Conservation (phyloP, 305 asterid species). For the Rubia peregrina region DNA sequence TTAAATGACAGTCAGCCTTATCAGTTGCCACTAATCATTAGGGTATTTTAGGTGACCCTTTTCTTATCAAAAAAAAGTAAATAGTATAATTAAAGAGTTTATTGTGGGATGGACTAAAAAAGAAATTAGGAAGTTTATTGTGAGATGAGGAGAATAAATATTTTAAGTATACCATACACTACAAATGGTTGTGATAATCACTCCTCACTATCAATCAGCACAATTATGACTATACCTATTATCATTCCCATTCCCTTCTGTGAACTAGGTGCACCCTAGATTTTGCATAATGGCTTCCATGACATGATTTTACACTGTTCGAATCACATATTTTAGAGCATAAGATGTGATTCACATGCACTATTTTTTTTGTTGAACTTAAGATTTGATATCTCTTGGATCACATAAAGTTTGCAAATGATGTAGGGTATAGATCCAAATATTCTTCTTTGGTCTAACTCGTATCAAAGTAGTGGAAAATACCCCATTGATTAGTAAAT, state of each 20-base stretch:
- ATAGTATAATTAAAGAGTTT: too few relatives aligned
- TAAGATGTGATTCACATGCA: not conserved
- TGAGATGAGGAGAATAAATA: too few relatives aligned
- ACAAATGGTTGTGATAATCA: not conserved
- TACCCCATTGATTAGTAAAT: not conserved
- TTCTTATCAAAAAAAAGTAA: too few relatives aligned
- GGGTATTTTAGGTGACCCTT: too few relatives aligned
- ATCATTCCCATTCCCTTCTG: not conserved
- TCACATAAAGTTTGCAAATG: not conserved
- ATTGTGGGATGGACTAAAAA: not conserved
- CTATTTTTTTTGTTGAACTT: slow-evolving; percentile 3
- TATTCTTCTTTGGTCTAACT: slow-evolving; percentile 1
- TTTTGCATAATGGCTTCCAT: not conserved
- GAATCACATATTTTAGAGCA: not conserved
- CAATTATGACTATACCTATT: not conserved
- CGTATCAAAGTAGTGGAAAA: not conserved
- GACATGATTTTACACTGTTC: not conserved
- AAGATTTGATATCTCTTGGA: not conserved
- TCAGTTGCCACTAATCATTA: not conserved
- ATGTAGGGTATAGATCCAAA: not conserved
- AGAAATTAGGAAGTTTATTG: too few relatives aligned
- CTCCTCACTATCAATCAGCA: not conserved
- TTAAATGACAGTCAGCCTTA: slow-evolving; percentile 5
- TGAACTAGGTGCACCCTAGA: not conserved
- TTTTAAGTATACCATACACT: not conserved